Evolutionary conservation across 2,329 filamentous ascomycete genomes (phyloP), one percentile per base, ranked within the genome.

Genomic region (Paramyrothecium roridum): DNA sequence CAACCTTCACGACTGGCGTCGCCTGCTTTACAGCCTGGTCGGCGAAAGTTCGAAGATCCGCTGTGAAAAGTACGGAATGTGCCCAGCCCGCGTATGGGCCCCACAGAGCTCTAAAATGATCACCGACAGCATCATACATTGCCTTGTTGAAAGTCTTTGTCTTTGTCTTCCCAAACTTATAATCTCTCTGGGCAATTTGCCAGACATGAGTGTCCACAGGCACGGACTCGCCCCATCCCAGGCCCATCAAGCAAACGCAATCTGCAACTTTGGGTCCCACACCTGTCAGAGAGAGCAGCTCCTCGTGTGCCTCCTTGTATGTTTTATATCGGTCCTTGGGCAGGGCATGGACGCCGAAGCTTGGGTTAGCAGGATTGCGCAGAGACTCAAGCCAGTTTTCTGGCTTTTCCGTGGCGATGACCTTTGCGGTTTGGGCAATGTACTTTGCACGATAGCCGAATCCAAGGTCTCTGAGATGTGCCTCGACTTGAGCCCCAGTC

Each of bases 201-300:
- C 93, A 98, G 13, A 99, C 91, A 73, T 99, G 96, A 1, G 96
- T 99, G 71, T 99, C 95, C 33, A 99, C 90, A 0, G 95, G 95
- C 1, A 99, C 93, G 3, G 93, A 87, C 73, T 98, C 93, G 33
- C 89, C 89, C 93, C 96, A 99, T 26, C 93, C 93, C 16, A 99
- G 76, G 0, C 96, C 96, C 89, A 99, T 97, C 20, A 99, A 77
- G 67, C 90, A 96, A 8, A 98, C 93, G 67, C 96, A 99, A 70
- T 99, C 96, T 7, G 95, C 90, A 1, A 99, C 95, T 71, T 99
- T 99, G 1, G 96, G 95, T 0, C 95, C 95, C 7, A 99, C 96
- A 1, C 95, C 95, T 55, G 92, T 86, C 21, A 99, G 79, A 7
- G 81, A 75, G 1, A 98, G 79, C 2, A 99, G 79, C 61, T 89